A percentile compares a stretch with the other conserved stretches of the same genome.
Evolutionary conservation across 169 alveolate genomes (phyloP).

Genomic region (Eimeria zaria): DNA sequence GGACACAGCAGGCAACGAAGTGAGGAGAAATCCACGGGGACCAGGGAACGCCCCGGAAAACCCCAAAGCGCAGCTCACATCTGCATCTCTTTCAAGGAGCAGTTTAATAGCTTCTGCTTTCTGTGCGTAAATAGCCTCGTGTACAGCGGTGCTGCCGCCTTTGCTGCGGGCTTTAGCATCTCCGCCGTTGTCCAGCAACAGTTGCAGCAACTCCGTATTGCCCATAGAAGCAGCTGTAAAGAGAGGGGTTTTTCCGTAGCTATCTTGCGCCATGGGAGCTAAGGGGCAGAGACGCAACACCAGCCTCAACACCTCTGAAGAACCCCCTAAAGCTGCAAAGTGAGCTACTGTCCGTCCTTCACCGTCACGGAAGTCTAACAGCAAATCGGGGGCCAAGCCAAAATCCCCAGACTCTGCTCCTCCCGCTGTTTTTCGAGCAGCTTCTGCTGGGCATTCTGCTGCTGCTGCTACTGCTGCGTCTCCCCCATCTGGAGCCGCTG

Average conservation of each 20-base stretch:
- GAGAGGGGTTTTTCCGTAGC: slow-evolving; percentile 51
- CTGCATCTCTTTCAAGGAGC: neutral
- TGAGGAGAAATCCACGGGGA: neutral
- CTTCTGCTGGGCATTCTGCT: neutral
- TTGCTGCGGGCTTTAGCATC: slow-evolving; percentile 17
- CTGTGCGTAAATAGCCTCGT: slow-evolving; percentile 34
- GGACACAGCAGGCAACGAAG: neutral
- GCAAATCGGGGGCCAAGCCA: neutral
- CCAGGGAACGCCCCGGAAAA: neutral
- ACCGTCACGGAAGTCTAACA: slow-evolving; percentile 50
- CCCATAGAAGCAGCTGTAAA: slow-evolving; percentile 60
- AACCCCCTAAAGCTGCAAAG: slow-evolving; percentile 61
- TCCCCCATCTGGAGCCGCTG: no score
- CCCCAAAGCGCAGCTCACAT: neutral
- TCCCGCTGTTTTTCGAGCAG: no score
- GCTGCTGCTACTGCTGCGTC: neutral
- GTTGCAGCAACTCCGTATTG: neutral
- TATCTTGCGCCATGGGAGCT: neutral
- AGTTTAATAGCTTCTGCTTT: neutral
- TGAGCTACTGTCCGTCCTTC: slow-evolving; percentile 56
- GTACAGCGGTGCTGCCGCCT: slow-evolving; percentile 58
- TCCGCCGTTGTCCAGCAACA: slow-evolving; percentile 35
- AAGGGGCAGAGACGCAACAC: slow-evolving; percentile 31
- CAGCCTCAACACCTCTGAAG: neutral
- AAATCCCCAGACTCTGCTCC: neutral